A percentile compares a stretch with the other conserved stretches of the same genome.
These are phyloP conservation scores for Aspergillus vadensis DNA, from an alignment of 2,329 filamentous ascomycete genomes.

Conservation along the genomic window DNA sequence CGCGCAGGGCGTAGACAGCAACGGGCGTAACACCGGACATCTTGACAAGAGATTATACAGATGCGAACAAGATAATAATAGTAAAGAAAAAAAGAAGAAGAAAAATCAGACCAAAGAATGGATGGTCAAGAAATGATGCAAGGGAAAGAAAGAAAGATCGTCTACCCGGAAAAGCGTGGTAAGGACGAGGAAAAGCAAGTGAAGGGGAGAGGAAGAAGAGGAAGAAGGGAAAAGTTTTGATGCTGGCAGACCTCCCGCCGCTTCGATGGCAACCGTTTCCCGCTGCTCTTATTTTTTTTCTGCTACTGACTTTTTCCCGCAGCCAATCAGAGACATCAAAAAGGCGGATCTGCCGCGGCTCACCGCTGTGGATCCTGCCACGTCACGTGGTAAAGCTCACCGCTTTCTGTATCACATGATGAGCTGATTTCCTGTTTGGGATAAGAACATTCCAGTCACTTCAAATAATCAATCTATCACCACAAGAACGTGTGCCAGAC, in stretches of 20 bases:
- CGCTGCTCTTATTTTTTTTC: constrained; percentile 15
- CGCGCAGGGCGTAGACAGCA: constrained; percentile 88
- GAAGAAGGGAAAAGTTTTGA: constrained; percentile 18
- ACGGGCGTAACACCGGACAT: constrained; percentile 61
- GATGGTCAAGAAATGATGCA: neutral
- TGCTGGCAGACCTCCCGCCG: neutral
- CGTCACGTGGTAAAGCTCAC: constrained; percentile 14
- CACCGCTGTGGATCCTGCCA: constrained; percentile 5
- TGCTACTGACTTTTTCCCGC: constrained; percentile 11
- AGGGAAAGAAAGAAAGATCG: constrained; percentile 22
- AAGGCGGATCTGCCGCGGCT: neutral
- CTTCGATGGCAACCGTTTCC: constrained; percentile 1
- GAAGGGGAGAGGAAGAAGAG: constrained; percentile 22
- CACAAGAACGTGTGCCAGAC: too few relatives aligned
- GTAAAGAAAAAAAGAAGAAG: constrained; percentile 8
- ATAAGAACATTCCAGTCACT: too few relatives aligned
- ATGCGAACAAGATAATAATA: constrained; percentile 6
- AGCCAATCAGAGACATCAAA: constrained; percentile 5
- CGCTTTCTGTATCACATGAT: too few relatives aligned
- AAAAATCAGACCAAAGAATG: constrained; percentile 19
- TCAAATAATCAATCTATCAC: too few relatives aligned
- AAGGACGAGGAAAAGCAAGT: constrained; percentile 22
- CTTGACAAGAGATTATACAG: constrained; percentile 20
- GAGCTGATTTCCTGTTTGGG: too few relatives aligned
- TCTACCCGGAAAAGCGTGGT: constrained; percentile 21